Conservation (phyloP, 805 yeast genomes). For the Starmerella lactis-condensi region DNA sequence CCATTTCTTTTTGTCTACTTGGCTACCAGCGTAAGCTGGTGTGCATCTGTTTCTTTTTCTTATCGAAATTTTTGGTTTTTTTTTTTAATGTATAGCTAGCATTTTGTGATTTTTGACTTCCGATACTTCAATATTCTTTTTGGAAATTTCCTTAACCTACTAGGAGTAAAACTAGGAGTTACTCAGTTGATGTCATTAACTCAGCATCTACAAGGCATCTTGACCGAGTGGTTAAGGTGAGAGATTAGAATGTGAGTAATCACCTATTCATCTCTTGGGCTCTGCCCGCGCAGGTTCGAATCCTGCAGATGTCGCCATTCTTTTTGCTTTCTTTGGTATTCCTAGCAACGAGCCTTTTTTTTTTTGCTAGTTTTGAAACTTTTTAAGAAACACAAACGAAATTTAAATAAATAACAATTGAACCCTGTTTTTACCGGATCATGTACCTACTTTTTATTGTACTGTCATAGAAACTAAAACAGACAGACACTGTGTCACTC, state of each 20-base stretch:
- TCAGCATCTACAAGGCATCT: slow-evolving; percentile 10
- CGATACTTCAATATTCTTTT: too few relatives aligned
- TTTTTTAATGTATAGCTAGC: too few relatives aligned
- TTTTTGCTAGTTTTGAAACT: slow-evolving; percentile 1
- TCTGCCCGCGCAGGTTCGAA: slow-evolving; percentile 24
- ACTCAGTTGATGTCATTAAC: neutral
- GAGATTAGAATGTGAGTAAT: slow-evolving; percentile 11
- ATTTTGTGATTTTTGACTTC: too few relatives aligned
- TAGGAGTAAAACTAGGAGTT: too few relatives aligned
- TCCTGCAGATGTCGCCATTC: slow-evolving; percentile 21
- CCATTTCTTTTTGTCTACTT: slow-evolving; percentile 10
- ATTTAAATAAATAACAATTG: neutral
- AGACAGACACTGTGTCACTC: too few relatives aligned
- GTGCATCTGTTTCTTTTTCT: too few relatives aligned
- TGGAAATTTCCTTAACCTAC: too few relatives aligned
- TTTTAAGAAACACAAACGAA: neutral
- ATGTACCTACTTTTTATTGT: too few relatives aligned
- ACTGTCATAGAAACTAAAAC: too few relatives aligned
- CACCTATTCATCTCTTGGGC: slow-evolving; percentile 19
- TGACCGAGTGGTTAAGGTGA: slow-evolving; percentile 19
- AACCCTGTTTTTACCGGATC: too few relatives aligned
- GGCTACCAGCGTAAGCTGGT: too few relatives aligned
- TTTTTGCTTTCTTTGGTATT: slow-evolving; percentile 3
- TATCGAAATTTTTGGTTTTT: too few relatives aligned
- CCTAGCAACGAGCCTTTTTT: slow-evolving; percentile 1